A percentile compares a stretch with the other conserved stretches of the same genome.
Evolutionary conservation across 306 rosid genomes (phyloP).

Genomic region (Pterocarpus santalinus): DNA sequence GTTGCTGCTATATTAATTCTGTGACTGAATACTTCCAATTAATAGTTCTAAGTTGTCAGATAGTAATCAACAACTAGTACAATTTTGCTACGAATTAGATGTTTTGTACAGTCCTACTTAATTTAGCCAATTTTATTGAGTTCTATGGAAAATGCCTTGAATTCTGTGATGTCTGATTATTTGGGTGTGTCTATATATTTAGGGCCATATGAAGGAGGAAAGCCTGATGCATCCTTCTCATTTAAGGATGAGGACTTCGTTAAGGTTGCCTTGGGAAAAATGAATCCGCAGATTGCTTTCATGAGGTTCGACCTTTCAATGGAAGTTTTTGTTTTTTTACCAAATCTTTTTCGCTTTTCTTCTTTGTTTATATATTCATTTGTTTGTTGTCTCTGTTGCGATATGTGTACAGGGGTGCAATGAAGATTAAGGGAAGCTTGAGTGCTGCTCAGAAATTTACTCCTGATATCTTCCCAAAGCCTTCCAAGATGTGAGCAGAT

Average conservation of each 20-base stretch:
- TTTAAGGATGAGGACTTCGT: conserved; percentile 91
- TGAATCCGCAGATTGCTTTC: conserved; percentile 95
- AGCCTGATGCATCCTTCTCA: conserved; percentile 89
- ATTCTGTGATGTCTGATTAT: neutral
- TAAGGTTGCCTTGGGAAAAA: conserved; percentile 86
- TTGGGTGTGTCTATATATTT: conserved; percentile 27
- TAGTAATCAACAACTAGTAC: neutral
- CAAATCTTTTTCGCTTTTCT: neutral
- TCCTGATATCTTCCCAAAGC: conserved; percentile 93
- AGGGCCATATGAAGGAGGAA: conserved; percentile 90
- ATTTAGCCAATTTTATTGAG: conserved; percentile 11
- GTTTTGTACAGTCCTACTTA: neutral
- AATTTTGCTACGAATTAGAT: neutral
- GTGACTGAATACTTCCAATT: neutral
- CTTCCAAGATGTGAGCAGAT: conserved; percentile 83
- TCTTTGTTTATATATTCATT: conserved; percentile 25
- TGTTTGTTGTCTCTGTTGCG: neutral
- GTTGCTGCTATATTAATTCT: neutral
- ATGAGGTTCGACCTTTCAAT: conserved; percentile 66
- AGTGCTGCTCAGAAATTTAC: conserved; percentile 92
- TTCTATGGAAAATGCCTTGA: neutral
- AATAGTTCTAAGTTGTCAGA: conserved; percentile 7
- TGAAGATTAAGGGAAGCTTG: conserved; percentile 91
- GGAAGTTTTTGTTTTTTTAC: neutral
- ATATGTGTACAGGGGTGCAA: conserved; percentile 70